Base-by-base conservation (phyloP, 345 rosid species). In the Melaleuca quinquenervia region DNA sequence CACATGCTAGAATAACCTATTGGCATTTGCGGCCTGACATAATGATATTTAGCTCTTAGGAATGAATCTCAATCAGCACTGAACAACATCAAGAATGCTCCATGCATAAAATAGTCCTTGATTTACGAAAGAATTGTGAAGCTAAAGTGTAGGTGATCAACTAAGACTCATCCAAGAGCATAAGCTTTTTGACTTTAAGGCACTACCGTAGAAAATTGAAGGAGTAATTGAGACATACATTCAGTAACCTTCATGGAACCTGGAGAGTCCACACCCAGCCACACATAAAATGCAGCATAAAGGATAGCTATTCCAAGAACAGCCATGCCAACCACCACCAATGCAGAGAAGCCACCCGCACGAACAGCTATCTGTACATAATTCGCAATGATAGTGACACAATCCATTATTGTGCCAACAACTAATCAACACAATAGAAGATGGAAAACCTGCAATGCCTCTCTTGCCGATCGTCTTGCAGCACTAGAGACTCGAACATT, bases 311-410 rank as follows among this genome's bases (percentile, higher is more conserved):
- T 91, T 84, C 99, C 99, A 89, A 94, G 90, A 84, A 97, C 99
- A 91, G 98, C 99, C 99, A 97, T 94, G 88, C 98, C 99, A 88
- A 97, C 99, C 62, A 97, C 99, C 91, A 97, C 99, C 84, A 97
- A 51, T 83, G 99, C 99, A 90, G 99, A 97, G 87, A 95, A 94
- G 87, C 99, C 99, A 85, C 99, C 99, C 88, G 99, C 99, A 89
- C 98, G 99, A 82, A 94, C 98, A 64, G 98, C 97, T 86, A 98
- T 52, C 98, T 96, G 94, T 89, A 90, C 62, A 88, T 84, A 26
- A 88, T 70, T 84, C 82, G 84, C 84, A 78, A 85, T 52, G 86
- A 52, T 91, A 89, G 91, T 56, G 82, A 88, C 29, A 78, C 8
- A 52, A 87, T 80, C 91, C 80, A 45, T 56, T 84, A 89, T 82